Evolutionary conservation across 2,329 filamentous ascomycete genomes (phyloP).

Genomic region (Curvularia lunata): DNA sequence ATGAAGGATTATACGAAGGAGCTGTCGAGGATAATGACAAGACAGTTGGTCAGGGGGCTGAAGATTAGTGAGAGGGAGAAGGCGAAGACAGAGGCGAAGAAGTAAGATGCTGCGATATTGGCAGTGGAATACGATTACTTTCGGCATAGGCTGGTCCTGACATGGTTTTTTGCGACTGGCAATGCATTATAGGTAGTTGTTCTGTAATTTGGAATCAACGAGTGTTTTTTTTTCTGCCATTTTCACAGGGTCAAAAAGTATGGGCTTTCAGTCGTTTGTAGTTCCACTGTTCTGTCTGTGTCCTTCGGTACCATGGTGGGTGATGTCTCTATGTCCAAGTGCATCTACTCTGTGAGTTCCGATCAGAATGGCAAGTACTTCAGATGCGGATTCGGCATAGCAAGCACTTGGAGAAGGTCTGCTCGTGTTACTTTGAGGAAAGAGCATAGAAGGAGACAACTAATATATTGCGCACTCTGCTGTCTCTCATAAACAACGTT

Average conservation of each 20-base stretch:
- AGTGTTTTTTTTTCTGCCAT: neutral
- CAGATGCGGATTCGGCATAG: neutral
- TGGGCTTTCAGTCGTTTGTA: neutral
- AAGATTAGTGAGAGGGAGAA: constrained; percentile 23
- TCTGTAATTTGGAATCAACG: neutral
- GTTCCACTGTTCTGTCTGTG: neutral
- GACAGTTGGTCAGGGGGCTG: constrained; percentile 31
- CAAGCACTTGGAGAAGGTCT: neutral
- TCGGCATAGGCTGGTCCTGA: neutral
- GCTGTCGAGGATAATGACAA: constrained; percentile 37
- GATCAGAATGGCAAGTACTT: neutral
- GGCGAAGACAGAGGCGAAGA: neutral
- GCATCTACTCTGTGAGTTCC: neutral
- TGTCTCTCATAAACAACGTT: neutral
- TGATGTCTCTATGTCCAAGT: neutral
- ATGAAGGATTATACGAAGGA: constrained; percentile 37
- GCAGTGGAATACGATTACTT: neutral
- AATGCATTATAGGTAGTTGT: constrained; percentile 2
- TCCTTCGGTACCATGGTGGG: neutral
- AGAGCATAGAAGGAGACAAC: neutral
- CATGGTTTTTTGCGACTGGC: constrained; percentile 7
- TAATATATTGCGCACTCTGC: neutral
- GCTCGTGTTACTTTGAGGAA: neutral
- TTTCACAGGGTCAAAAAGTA: neutral
- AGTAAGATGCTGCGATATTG: neutral